Base-by-base conservation (phyloP, 2,329 filamentous ascomycete species). In the Beauveria sp. region DNA sequence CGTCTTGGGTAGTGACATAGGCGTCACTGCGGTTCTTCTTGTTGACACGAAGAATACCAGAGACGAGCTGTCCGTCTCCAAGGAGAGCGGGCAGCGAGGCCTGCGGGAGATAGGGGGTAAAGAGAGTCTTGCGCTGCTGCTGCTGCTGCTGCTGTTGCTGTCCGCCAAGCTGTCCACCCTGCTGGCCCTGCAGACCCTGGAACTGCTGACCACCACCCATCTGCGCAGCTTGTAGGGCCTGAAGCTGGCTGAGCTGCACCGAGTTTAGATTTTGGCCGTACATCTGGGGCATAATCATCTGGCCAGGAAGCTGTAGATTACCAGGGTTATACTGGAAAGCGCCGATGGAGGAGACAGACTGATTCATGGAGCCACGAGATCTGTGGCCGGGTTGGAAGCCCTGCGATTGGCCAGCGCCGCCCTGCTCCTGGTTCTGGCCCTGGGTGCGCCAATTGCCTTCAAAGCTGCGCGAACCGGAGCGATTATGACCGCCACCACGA, bases 21-120 rank as follows among this genome's bases (percentile, higher is more conserved):
- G 94, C 94, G 75, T 99, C 94, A 69, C 93, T 97, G 65, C 94
- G 89, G 77, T 99, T 99, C 83, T 99, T 99, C 82, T 97, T 99
- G 84, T 99, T 99, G 66, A 99, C 94, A 63, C 94, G 90, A 57
- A 99, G 88, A 67, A 97, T 92, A 78, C 94, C 94, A 64, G 93
- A 93, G 59, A 99, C 94, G 62, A 99, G 87, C 75, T 96, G 92
- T 20, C 94, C 94, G 70, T 97, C 91, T 63, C 86, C 88, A 62
- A 97, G 84, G 44, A 99, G 84, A 55, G 92, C 93, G 62, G 94
- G 94, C 22, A 99, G 82, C 62, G 89, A 96, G 7, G 93, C 93
- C 74, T 99, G 94, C 18, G 94, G 93, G 55, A 99, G 84, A 70
- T 99, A 99, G 64, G 94, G 94, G 68, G 94, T 97, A 79, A 99